Percentiles rank a stretch among this genome's conserved stretches.
These are phyloP conservation scores for Candida yuanshanica DNA, from an alignment of 805 yeast species.

Conservation along the genomic window DNA sequence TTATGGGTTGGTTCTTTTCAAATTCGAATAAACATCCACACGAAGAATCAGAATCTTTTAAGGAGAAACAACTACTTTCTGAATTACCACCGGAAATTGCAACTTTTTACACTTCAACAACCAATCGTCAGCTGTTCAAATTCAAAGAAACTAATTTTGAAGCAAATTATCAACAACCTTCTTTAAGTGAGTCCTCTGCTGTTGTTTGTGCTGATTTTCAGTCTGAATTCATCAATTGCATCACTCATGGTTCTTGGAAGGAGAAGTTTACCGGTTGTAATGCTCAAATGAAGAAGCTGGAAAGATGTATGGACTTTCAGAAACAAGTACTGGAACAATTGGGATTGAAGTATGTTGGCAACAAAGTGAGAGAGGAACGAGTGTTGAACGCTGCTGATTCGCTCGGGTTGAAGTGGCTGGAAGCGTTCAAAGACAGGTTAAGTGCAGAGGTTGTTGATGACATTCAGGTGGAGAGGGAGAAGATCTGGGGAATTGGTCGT, in stretches of 20 bases:
- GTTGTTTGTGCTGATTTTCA: constrained; percentile 21
- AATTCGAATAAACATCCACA: background rate
- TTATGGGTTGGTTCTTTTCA: constrained; percentile 1
- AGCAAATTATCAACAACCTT: background rate
- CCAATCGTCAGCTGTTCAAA: background rate
- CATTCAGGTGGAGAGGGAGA: constrained; percentile 12
- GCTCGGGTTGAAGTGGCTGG: constrained; percentile 12
- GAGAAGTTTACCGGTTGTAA: constrained; percentile 17
- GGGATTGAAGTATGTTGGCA: constrained; percentile 10
- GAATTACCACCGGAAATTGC: constrained; percentile 4
- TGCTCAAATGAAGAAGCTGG: constrained; percentile 5
- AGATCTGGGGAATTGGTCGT: no score
- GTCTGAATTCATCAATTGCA: constrained; percentile 15
- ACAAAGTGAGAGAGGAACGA: constrained; percentile 6
- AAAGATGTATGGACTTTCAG: constrained; percentile 17
- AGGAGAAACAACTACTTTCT: constrained; percentile 2
- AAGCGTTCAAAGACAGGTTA: constrained; percentile 2
- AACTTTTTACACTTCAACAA: background rate
- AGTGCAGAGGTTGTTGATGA: constrained; percentile 7
- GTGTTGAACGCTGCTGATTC: constrained; percentile 14
- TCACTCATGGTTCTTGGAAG: constrained; percentile 15
- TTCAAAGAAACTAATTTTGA: constrained; percentile 1
- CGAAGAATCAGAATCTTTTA: background rate
- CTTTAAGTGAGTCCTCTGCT: constrained; percentile 1
- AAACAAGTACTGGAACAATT: constrained; percentile 11